Conservation (phyloP, 345 rosid species). For the Streptanthus diversifolius region DNA sequence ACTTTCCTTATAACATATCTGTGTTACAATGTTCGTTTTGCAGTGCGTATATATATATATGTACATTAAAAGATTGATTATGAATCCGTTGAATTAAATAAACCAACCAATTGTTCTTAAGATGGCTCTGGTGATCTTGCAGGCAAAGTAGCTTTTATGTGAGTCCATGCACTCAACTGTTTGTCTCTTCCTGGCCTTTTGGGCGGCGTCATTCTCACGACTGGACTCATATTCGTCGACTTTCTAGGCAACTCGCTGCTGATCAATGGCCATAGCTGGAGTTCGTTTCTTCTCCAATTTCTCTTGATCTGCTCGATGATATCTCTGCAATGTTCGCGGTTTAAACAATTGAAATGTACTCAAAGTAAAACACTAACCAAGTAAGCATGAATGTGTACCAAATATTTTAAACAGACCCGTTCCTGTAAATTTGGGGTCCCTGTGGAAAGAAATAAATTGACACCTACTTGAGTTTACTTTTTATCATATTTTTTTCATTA, state of each 20-base stretch:
- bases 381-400: neutral
- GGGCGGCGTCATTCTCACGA: constrained; percentile 30
- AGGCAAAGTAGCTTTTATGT: constrained; percentile 37
- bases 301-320: constrained; percentile 49
- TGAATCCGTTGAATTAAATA: neutral
- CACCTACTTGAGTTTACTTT: neutral
- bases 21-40: neutral
- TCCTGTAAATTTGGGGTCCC: neutral
- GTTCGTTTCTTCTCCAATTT: constrained; percentile 33
- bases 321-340: constrained; percentile 46
- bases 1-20: neutral
- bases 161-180: constrained; percentile 50
- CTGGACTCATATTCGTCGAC: constrained; percentile 30
- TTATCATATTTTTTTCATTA: neutral
- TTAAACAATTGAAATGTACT: neutral
- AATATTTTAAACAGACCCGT: neutral
- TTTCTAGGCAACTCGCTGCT: constrained; percentile 30
- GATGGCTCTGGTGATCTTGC: neutral
- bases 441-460: neutral
- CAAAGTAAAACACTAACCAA: neutral
- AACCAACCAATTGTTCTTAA: neutral
- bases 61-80: neutral
- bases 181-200: constrained; percentile 43
- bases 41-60: neutral
- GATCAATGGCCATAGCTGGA: constrained; percentile 23